Evolutionary conservation across 2,329 filamentous ascomycete species (phyloP).

Genomic region (Ceratocystis cubensis): DNA sequence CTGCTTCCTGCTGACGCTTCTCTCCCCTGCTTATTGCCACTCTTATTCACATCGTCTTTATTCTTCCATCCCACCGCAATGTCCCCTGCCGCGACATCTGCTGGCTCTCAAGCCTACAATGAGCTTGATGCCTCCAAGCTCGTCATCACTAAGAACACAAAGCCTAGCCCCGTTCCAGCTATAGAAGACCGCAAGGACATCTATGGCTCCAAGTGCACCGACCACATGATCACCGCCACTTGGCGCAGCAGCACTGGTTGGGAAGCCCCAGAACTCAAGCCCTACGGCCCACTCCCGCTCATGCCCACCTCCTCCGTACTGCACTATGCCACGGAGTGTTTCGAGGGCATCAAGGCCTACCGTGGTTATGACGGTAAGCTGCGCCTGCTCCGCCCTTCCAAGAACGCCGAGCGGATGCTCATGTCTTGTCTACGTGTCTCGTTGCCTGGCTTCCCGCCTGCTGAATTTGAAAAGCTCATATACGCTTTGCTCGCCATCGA

Average conservation of each 20-base stretch:
- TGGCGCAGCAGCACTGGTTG: slow-evolving; percentile 59
- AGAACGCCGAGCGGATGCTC: slow-evolving; percentile 55
- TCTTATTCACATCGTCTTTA: neutral
- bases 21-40: neutral
- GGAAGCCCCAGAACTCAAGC: slow-evolving; percentile 59
- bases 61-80: slow-evolving; percentile 11
- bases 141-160: slow-evolving; percentile 40
- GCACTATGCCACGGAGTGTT: slow-evolving; percentile 86
- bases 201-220: slow-evolving; percentile 51
- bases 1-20: neutral
- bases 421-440: slow-evolving; percentile 53
- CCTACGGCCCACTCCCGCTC: slow-evolving; percentile 64
- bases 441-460: slow-evolving; percentile 59
- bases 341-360: slow-evolving; percentile 75
- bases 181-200: slow-evolving; percentile 37
- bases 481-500: slow-evolving; percentile 59
- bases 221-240: slow-evolving; percentile 72
- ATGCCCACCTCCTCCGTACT: slow-evolving; percentile 70
- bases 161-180: slow-evolving; percentile 41
- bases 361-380: slow-evolving; percentile 63
- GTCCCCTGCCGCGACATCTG: slow-evolving; percentile 23
- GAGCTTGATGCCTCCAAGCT: slow-evolving; percentile 52
- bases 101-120: slow-evolving; percentile 37
- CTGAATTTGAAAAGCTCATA: slow-evolving; percentile 62
- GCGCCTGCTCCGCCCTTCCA: slow-evolving; percentile 63